Evolutionary conservation across 177 flowering plant genomes (phyloP).

Genomic region (Vitis hybrid): DNA sequence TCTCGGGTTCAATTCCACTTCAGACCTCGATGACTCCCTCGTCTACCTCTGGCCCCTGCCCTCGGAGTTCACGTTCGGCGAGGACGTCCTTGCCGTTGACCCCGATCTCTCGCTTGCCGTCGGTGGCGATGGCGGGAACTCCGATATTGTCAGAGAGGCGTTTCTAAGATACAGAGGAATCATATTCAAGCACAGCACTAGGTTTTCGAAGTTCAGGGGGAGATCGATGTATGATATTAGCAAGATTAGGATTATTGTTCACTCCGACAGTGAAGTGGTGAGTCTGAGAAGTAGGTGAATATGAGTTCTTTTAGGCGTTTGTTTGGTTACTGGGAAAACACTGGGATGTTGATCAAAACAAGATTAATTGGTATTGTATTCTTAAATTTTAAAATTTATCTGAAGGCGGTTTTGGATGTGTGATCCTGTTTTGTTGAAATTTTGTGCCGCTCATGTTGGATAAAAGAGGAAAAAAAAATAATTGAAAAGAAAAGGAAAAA

Average conservation of each 20-base stretch:
- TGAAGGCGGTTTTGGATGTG: too few relatives aligned
- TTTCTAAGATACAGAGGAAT: slow-evolving; percentile 58
- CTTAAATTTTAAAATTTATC: too few relatives aligned
- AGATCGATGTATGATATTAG: slow-evolving; percentile 34
- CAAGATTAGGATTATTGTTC: slow-evolving; percentile 36
- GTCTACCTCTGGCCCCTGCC: slow-evolving; percentile 89
- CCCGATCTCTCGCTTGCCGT: slow-evolving; percentile 58
- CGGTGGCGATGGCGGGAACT: slow-evolving; percentile 51
- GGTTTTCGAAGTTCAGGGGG: slow-evolving; percentile 18
- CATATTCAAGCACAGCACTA: slow-evolving; percentile 54
- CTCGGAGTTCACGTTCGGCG: slow-evolving; percentile 50
- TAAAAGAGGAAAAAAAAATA: too few relatives aligned
- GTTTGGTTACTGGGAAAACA: neutral
- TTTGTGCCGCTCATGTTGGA: too few relatives aligned
- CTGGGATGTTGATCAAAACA: too few relatives aligned
- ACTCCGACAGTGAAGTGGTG: slow-evolving; percentile 33
- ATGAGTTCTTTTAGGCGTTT: neutral
- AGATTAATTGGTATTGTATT: too few relatives aligned
- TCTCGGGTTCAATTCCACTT: neutral
- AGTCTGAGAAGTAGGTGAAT: neutral
- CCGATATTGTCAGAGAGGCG: slow-evolving; percentile 50
- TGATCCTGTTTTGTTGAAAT: too few relatives aligned
- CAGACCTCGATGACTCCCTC: slow-evolving; percentile 31
- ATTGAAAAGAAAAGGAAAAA: neutral
- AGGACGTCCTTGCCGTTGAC: slow-evolving; percentile 65